A percentile compares a stretch with the other conserved stretches of the same genome.
phyloP scores from a whole-genome alignment of 176 grass and related monocot species.

The Oryza coarctata region DNA sequence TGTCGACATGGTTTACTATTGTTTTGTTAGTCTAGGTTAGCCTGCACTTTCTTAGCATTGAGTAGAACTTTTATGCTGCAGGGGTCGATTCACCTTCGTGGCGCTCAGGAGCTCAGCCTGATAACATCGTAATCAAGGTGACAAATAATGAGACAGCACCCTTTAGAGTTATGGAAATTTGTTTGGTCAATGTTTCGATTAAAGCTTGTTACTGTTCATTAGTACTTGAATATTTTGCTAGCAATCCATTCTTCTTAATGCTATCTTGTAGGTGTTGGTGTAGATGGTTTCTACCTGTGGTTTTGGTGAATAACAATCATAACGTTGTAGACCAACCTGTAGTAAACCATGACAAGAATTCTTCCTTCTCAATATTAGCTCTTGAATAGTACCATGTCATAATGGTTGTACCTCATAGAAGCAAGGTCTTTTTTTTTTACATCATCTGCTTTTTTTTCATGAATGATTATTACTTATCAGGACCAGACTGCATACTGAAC shows the following conservation, averaged over 20 bases:
- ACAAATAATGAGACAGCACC: conserved; percentile 25
- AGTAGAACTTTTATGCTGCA: conserved; percentile 50
- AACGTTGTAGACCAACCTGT: neutral
- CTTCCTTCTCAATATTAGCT: neutral
- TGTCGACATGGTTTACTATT: neutral
- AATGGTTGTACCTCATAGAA: neutral
- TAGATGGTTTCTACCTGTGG: neutral
- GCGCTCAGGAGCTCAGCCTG: conserved; percentile 57
- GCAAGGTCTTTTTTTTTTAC: neutral
- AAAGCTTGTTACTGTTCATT: conserved; percentile 9
- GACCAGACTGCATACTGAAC: neutral
- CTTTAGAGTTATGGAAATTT: neutral
- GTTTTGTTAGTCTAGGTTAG: neutral
- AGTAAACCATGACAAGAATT: neutral
- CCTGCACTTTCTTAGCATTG: conserved; percentile 32
- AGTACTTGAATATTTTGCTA: neutral
- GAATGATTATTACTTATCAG: neutral
- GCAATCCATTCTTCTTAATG: neutral
- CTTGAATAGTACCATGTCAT: neutral
- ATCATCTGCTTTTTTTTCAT: neutral
- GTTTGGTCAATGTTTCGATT: neutral
- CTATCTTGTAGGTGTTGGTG: neutral
- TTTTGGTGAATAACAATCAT: conserved; percentile 13
- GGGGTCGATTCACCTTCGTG: conserved; percentile 95
- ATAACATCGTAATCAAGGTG: conserved; percentile 95